phyloP scores from a whole-genome alignment of 164 flowering plant genomes.

The Vitis labrusca region DNA sequence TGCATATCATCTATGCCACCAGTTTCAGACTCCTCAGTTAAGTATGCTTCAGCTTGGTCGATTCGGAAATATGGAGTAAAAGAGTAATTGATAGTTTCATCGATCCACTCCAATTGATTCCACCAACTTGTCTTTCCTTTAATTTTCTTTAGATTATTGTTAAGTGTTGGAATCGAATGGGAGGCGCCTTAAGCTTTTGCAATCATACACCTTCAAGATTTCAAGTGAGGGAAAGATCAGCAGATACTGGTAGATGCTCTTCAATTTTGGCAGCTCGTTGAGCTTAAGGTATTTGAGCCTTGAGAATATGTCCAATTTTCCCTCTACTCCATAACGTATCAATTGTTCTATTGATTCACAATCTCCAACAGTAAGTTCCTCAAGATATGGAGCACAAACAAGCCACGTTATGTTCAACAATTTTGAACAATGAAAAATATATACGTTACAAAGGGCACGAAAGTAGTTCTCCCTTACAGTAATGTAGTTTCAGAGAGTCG shows the following conservation, averaged over 20 bases:
- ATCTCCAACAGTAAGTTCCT: not conserved
- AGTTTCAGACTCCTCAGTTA: too few species aligned
- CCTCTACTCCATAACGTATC: not conserved
- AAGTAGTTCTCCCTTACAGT: not conserved
- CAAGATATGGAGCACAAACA: constrained; percentile 9
- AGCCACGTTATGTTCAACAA: constrained; percentile 6
- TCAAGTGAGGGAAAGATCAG: not conserved
- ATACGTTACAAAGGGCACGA: not conserved
- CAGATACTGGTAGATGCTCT: not conserved
- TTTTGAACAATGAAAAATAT: not conserved
- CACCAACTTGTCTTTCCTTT: constrained; percentile 5
- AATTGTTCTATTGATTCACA: not conserved
- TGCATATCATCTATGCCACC: too few species aligned
- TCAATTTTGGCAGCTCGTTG: not conserved
- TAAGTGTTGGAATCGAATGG: not conserved
- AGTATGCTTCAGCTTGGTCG: too few species aligned
- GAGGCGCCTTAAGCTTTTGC: constrained; percentile 1
- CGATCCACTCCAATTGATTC: constrained; percentile 5
- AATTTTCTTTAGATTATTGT: not conserved
- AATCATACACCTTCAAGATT: not conserved
- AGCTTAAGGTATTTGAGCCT: not conserved
- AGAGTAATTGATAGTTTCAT: not conserved
- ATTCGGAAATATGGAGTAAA: not conserved
- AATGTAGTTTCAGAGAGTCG: too few species aligned
- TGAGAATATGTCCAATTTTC: not conserved